Base-by-base conservation (phyloP, 164 flowering plant species). In the Vitis rotundifolia region DNA sequence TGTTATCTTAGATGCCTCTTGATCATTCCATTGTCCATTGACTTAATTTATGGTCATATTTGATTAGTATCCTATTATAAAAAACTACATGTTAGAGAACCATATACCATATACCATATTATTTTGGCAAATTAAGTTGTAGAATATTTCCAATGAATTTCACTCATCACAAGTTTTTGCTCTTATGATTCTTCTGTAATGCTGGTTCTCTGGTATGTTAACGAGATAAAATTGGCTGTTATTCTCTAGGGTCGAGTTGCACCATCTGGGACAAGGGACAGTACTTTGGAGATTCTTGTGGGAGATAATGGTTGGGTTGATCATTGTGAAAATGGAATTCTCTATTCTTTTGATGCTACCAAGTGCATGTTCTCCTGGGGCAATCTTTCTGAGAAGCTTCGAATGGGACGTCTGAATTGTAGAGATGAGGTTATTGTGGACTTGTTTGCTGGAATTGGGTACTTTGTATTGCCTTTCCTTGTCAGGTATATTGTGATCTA, bases 301-400 rank as follows among this genome's bases (percentile, higher is more conserved):
- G 99, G 99, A 63, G 93, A 89, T 59, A 75, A 78, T 82, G 98
- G 99, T 15, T 95, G 98, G 99, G 99, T 95, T 70, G 79, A 85
- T 67, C 98, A 95, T 82, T 80, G 90, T 60, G 99, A 95, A 83
- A 93, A 90, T 82, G 97, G 98, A 62, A 90, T 93, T 52, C 16
- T 86, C n/a, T 95, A 92, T 78, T 90, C 97, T 61, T 95, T 95
- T 79, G 94, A 95, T 81, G 85, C 93, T 52, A 88, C 98, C 47
- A 93, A 90, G 75, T 95, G 98, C 79, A 95, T 95, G 98, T 95
- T 95, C 69, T 93, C 98, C 3, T 88, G 88, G 90, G 99, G 97
- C 15, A 95, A 95, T 84, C 93, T 91, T 57, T 95, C 98, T 37
- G 98, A 95, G 80, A 93, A 91, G 89, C 86, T 88, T 67, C 91